Percentiles rank a stretch among this genome's conserved stretches.
These are phyloP conservation scores for Rhodotorula sp. DNA, from an alignment of 1,284 basidiomycete species.

Conservation along the genomic window DNA sequence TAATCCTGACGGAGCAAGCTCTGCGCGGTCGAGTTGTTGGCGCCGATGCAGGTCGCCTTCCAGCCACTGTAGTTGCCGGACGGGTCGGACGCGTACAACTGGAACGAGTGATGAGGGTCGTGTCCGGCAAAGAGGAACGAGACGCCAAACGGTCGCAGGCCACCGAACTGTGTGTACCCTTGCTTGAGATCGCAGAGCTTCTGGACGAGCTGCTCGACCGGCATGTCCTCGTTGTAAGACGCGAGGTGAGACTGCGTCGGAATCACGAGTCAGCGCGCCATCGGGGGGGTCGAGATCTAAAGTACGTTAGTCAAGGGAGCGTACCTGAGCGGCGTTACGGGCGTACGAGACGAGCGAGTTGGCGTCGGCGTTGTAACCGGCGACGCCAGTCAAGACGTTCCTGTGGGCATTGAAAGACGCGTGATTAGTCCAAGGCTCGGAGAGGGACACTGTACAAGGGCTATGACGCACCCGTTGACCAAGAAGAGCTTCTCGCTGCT, in stretches of 20 bases:
- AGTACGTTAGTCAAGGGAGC: not conserved
- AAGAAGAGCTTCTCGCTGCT: slow-evolving; percentile 98
- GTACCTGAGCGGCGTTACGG: slow-evolving; percentile 75
- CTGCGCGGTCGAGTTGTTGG: slow-evolving; percentile 92
- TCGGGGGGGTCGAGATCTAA: no score
- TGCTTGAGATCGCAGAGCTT: slow-evolving; percentile 96
- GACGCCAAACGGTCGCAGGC: slow-evolving; percentile 96
- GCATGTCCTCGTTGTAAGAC: slow-evolving; percentile 94
- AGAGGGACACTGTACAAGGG: not conserved
- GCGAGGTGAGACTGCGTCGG: slow-evolving; percentile 66
- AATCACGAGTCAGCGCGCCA: not conserved
- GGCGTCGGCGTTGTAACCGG: slow-evolving; percentile 93
- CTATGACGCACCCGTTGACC: slow-evolving; percentile 66
- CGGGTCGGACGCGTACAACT: slow-evolving; percentile 97
- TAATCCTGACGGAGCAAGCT: slow-evolving; percentile 97
- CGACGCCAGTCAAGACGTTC: slow-evolving; percentile 92
- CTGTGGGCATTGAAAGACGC: slow-evolving; percentile 52
- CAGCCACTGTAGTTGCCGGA: slow-evolving; percentile 98
- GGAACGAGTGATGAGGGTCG: slow-evolving; percentile 93
- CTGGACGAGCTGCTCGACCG: slow-evolving; percentile 92
- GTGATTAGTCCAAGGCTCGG: not conserved
- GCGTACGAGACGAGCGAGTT: slow-evolving; percentile 97
- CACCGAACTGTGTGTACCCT: slow-evolving; percentile 96
- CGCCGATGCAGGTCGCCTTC: slow-evolving; percentile 98
- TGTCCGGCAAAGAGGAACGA: slow-evolving; percentile 94